Evolutionary conservation across 2,329 filamentous ascomycete species (phyloP), one percentile per base, ranked within the genome.

Genomic region (Alternaria incomplexa): DNA sequence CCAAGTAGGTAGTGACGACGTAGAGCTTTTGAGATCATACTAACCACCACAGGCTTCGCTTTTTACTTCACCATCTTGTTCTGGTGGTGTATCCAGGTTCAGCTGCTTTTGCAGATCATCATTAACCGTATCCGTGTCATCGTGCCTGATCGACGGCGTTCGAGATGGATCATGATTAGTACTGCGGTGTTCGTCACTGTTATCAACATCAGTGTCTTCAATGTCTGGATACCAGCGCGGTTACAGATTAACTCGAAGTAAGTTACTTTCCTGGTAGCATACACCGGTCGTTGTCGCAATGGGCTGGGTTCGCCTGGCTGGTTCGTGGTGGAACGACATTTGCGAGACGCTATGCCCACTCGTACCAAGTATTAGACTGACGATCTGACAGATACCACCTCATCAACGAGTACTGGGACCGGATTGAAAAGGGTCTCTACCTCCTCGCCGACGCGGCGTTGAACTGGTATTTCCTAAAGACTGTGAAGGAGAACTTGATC

Each of bases 401-500:
- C 10, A 69, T 80, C 61, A 81, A 81, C 61, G 71, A 79, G 17
- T 75, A 78, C 40, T 81, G 79, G 79, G 79, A 81, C 52, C 73
- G 78, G 12, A 71, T 74, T 4, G 78, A 79, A 45, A 81, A 81
- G 50, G 75, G 73, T 11, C 59, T 81, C 4, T 80, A 80, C 50
- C 73, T 80, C 4, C 23, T 79, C 9, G 75, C 80, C 15, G 80
- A 81, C 48, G 78, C 73, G 7, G 50, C 51, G 4, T 73, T 81
- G 6, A 81, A 81, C 47, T 80, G 74, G 72, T 80, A 81, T 50
- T 81, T 81, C 65, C 62, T 81, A 55, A 81, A 67, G 66, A 80
- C 72, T 7, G 84, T 86, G 30, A 82, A 84, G 66, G 73, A 76
- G 5, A 80, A 83, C 3, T 80, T 87, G 0, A 76, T 86, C 15